Percentiles rank a stretch among this genome's conserved stretches.
Conservation (phyloP, 148 eudicot species). For the Vaccinium darrowii region DNA sequence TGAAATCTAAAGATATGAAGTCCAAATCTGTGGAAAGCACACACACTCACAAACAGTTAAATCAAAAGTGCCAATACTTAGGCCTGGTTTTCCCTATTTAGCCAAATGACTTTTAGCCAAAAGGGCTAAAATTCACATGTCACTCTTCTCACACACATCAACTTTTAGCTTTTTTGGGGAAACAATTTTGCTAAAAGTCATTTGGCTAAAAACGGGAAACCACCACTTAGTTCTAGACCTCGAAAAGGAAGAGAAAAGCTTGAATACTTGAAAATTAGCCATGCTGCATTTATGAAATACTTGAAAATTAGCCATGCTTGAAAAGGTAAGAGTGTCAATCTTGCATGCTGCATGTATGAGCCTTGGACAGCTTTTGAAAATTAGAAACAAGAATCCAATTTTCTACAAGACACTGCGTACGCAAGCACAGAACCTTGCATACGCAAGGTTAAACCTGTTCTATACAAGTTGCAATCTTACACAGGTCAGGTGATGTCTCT, state of each 20-base stretch:
- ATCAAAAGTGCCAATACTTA: background rate
- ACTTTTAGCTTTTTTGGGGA: too few species aligned
- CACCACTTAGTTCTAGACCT: background rate
- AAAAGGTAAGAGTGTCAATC: background rate
- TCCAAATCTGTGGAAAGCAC: background rate
- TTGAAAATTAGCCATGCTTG: too few species aligned
- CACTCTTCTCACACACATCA: too few species aligned
- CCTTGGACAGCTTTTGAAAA: background rate
- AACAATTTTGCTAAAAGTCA: too few species aligned
- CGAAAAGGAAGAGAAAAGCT: background rate
- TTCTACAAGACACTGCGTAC: background rate
- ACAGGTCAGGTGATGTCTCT: background rate
- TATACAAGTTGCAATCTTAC: background rate
- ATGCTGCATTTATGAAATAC: too few species aligned
- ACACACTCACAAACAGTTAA: background rate
- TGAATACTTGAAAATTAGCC: background rate
- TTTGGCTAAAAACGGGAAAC: too few species aligned
- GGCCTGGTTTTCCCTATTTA: too few species aligned
- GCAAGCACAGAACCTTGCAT: too few species aligned
- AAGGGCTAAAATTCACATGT: too few species aligned
- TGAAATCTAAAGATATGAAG: background rate
- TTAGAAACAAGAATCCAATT: background rate
- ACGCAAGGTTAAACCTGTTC: background rate
- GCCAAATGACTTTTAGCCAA: too few species aligned
- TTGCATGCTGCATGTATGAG: background rate